Percentiles rank a stretch among this genome's conserved stretches.
Evolutionary conservation across 2,329 filamentous ascomycete species (phyloP).

Genomic region (Pezizomycotina sp.): DNA sequence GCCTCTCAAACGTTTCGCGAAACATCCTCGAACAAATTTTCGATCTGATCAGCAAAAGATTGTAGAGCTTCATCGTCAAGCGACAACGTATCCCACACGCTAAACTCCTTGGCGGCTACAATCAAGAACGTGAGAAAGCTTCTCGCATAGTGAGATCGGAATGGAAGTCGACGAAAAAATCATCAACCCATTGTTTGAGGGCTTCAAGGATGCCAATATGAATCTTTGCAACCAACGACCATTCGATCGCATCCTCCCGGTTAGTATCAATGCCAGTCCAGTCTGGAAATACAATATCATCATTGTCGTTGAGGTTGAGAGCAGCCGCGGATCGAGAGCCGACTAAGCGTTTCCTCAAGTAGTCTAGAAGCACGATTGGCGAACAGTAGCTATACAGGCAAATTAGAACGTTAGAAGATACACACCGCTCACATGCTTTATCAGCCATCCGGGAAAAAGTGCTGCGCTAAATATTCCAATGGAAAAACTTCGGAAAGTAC

Average conservation of each 20-base stretch:
- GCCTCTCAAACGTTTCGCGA: constrained; percentile 23
- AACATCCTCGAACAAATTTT: constrained; percentile 23
- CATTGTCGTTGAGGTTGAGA: constrained; percentile 23
- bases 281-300: constrained; percentile 27
- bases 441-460: neutral
- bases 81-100: constrained; percentile 22
- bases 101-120: constrained; percentile 24
- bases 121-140: constrained; percentile 24
- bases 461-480: too few species aligned
- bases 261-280: constrained; percentile 25
- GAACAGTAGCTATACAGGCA: constrained; percentile 23
- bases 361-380: constrained; percentile 25
- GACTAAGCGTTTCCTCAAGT: constrained; percentile 26
- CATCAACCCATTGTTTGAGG: constrained; percentile 25
- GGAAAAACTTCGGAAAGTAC: too few species aligned
- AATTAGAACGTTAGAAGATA: constrained; percentile 3
- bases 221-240: constrained; percentile 25
- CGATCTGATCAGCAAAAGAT: constrained; percentile 24
- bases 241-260: constrained; percentile 24
- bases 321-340: constrained; percentile 25
- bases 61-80: constrained; percentile 21
- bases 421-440: neutral
- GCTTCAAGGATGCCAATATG: constrained; percentile 26
- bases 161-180: constrained; percentile 26
- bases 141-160: constrained; percentile 24